Conservation (phyloP, 352 stramenopile species). For the Phytophthora pistaciae region DNA sequence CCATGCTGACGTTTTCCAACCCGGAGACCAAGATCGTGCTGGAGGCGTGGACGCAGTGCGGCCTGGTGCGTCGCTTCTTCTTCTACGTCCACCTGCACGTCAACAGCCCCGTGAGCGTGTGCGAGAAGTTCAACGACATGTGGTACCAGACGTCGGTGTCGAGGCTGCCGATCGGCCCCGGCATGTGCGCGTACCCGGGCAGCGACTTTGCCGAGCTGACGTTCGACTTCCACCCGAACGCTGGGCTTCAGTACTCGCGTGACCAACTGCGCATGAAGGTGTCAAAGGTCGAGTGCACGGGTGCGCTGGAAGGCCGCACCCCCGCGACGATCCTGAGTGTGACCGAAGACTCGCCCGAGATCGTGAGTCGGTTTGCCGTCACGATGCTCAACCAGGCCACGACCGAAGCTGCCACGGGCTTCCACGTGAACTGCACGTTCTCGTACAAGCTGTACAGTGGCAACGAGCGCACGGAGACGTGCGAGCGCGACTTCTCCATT, state of each 20-base stretch:
- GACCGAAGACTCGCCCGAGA: conserved; percentile 41
- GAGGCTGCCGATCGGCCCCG: conserved; percentile 34
- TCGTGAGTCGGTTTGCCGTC: conserved; percentile 63
- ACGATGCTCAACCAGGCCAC: conserved; percentile 51
- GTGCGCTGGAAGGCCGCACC: conserved; percentile 39
- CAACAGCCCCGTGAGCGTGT: conserved; percentile 55
- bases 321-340: conserved; percentile 47
- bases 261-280: conserved; percentile 49
- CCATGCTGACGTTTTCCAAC: not conserved
- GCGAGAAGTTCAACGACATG: conserved; percentile 67
- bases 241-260: conserved; percentile 47
- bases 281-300: conserved; percentile 48
- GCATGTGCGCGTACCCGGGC: conserved; percentile 60
- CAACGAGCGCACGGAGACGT: conserved; percentile 37
- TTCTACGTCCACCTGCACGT: conserved; percentile 67
- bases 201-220: conserved; percentile 77
- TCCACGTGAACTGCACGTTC: conserved; percentile 64
- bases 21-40: not conserved
- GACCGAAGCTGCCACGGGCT: conserved; percentile 48
- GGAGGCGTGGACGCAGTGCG: not conserved
- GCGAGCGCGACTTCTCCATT: conserved; percentile 54
- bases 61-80: conserved; percentile 2
- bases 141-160: conserved; percentile 69
- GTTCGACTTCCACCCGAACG: conserved; percentile 67
- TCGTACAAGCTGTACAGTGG: conserved; percentile 51